Percentiles rank a stretch among this genome's conserved stretches.
Conservation (phyloP, 2,329 filamentous ascomycete genomes). For the Aspergillus luchuensis region DNA sequence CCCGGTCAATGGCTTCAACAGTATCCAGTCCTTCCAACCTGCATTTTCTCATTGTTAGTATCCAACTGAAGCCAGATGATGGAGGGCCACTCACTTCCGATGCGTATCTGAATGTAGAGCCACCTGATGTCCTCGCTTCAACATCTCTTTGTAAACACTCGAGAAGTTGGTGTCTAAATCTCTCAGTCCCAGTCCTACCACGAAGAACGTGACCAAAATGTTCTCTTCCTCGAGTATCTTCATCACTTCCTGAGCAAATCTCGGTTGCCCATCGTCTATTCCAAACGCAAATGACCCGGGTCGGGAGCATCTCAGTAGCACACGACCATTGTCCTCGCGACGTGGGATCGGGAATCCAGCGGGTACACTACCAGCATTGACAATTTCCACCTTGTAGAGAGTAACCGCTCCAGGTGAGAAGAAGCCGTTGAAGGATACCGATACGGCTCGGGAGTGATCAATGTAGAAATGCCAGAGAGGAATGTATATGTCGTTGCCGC, state of each 20-base stretch:
- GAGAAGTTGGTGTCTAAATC: conserved; percentile 63
- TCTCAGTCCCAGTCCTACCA: conserved; percentile 64
- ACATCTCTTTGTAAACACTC: conserved; percentile 65
- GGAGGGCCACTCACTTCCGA: conserved; percentile 51
- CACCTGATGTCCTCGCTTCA: conserved; percentile 65
- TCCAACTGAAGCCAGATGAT: not conserved
- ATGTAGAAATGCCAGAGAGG: conserved; percentile 68
- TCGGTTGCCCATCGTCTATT: conserved; percentile 68
- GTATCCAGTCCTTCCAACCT: conserved; percentile 43
- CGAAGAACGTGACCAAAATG: conserved; percentile 72
- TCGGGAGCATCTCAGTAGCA: conserved; percentile 65
- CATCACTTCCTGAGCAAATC: conserved; percentile 62
- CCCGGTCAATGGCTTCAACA: conserved; percentile 37
- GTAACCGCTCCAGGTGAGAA: conserved; percentile 55
- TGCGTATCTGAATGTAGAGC: conserved; percentile 70
- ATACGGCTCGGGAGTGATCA: conserved; percentile 57
- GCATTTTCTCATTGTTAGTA: not conserved
- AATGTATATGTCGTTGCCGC: conserved; percentile 62
- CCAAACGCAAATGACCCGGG: conserved; percentile 72
- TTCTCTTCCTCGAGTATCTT: conserved; percentile 61
- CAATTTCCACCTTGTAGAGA: conserved; percentile 63
- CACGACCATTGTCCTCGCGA: conserved; percentile 63
- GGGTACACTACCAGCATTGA: conserved; percentile 52
- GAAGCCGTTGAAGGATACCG: conserved; percentile 66
- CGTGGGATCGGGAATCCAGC: conserved; percentile 54